Conservation (phyloP, 2,329 filamentous ascomycete genomes). For the Dryadomyces sulphureus region DNA sequence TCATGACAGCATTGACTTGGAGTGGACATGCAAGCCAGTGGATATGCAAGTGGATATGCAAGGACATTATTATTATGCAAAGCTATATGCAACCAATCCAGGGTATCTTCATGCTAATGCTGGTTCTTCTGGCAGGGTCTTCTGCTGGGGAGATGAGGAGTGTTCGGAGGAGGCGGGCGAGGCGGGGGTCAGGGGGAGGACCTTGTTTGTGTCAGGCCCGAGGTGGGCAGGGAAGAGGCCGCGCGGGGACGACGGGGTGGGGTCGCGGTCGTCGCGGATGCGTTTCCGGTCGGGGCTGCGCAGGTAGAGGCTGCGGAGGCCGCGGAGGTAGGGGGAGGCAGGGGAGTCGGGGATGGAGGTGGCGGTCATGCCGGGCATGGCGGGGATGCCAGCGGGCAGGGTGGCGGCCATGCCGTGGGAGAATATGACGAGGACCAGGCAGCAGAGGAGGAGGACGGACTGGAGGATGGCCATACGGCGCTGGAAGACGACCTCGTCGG, state of each 20-base stretch:
- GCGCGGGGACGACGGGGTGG: not conserved
- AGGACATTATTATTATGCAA: not conserved
- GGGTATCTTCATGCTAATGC: not conserved
- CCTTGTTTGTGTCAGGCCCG: slow-evolving; percentile 18
- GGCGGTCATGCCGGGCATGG: not conserved
- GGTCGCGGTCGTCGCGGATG: not conserved
- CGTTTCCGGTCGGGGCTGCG: slow-evolving; percentile 1
- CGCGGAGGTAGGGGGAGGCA: not conserved
- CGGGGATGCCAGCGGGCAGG: not conserved
- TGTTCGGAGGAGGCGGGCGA: slow-evolving; percentile 3
- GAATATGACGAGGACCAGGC: slow-evolving; percentile 78
- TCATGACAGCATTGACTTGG: no score
- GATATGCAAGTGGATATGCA: slow-evolving; percentile 9
- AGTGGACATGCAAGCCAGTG: no score
- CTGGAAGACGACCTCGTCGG: slow-evolving; percentile 78
- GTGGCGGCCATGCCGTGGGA: slow-evolving; percentile 29
- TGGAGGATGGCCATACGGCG: slow-evolving; percentile 92
- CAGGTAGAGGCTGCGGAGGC: slow-evolving; percentile 5
- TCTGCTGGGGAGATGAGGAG: not conserved
- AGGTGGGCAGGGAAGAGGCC: not conserved
- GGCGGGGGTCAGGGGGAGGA: slow-evolving; percentile 19
- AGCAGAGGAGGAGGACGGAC: slow-evolving; percentile 72
- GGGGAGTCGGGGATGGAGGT: slow-evolving; percentile 10
- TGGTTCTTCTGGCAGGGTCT: no score
- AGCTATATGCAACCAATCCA: not conserved